Evolutionary conservation across 768 basidiomycete genomes (phyloP).

Genomic region (Suillus decipiens): DNA sequence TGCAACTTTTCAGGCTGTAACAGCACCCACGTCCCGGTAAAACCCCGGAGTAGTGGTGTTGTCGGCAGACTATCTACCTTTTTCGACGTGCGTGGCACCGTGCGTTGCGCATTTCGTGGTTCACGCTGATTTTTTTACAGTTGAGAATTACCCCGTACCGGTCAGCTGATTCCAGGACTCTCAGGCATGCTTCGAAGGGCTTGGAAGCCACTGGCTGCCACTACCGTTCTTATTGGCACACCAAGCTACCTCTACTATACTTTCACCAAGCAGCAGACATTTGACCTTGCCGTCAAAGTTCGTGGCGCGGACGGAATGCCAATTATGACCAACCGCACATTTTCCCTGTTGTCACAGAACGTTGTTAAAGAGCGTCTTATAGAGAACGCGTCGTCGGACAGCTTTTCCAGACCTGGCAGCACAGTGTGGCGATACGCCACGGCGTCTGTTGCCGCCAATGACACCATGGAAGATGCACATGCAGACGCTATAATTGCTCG

Average conservation of each 20-base stretch:
- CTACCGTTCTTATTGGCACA: slow-evolving; percentile 52
- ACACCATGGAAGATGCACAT: slow-evolving; percentile 89
- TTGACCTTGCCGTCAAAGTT: slow-evolving; percentile 58
- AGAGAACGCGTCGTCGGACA: slow-evolving; percentile 50
- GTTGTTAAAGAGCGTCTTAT: slow-evolving; percentile 58
- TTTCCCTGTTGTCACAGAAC: slow-evolving; percentile 57
- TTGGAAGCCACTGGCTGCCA: slow-evolving; percentile 68
- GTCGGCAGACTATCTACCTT: not conserved
- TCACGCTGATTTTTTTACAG: not conserved
- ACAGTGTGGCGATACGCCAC: slow-evolving; percentile 77
- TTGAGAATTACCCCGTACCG: not conserved
- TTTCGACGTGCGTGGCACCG: not conserved
- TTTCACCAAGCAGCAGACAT: slow-evolving; percentile 48
- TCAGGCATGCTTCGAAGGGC: slow-evolving; percentile 57
- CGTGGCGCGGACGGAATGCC: slow-evolving; percentile 60
- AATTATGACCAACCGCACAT: slow-evolving; percentile 50
- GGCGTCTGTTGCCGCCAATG: slow-evolving; percentile 80
- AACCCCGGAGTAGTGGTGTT: not conserved
- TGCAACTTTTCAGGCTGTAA: not conserved
- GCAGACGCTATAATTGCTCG: slow-evolving; percentile 67
- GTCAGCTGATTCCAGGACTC: slow-evolving; percentile 3
- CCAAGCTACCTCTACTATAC: slow-evolving; percentile 63
- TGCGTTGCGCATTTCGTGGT: not conserved
- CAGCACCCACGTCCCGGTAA: not conserved
- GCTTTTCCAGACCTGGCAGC: slow-evolving; percentile 51